Base-by-base conservation (phyloP, 345 rosid species). In the Fremontodendron californicum region DNA sequence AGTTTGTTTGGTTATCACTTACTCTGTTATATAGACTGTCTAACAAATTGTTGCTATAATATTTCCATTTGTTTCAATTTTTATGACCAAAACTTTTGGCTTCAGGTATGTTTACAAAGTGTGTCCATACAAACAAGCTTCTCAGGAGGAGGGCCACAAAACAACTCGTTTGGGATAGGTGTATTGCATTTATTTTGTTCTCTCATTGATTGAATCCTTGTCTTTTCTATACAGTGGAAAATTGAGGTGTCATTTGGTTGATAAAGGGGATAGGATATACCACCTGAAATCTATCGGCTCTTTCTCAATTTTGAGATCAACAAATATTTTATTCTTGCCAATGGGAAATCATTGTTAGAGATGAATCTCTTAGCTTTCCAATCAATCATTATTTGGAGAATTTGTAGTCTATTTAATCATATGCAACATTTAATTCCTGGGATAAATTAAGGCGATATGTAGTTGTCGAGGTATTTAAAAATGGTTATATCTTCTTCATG, bases 91-190 rank as follows among this genome's bases (percentile, higher is more conserved):
- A 62, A 25, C 75, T 70, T 63, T 40, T 61, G 52, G 16, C 55
- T 82, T 72, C 86, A 96, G 99, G 90, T 93, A 96, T 79, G 82
- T 89, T 75, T 96, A 96, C 90, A 96, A 91, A 85, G 90, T 93
- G 65, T 96, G 98, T 75, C 94, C 87, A 23, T 93, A 85, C 79
- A 93, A 90, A 85, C 89, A 92, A 80, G 89, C 98, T 78, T 83
- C 96, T 71, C 99, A 93, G 78, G 88, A 80, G 80, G 98, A 96
- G 79, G 94, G 92, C 25, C 81, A 89, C 75, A 25, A 90, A 3
- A 81, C 84, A 49, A 92, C 97, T 51, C 81, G 80, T 57, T 80
- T 95, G 82, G 99, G 98, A 97, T 95, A 92, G 70, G 92, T 70
- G 39, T 73, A 11, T 65, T 29, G 55, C 48, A 49, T 54, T 29